phyloP scores from a whole-genome alignment of 345 rosid species.

The Citrus glauca region DNA sequence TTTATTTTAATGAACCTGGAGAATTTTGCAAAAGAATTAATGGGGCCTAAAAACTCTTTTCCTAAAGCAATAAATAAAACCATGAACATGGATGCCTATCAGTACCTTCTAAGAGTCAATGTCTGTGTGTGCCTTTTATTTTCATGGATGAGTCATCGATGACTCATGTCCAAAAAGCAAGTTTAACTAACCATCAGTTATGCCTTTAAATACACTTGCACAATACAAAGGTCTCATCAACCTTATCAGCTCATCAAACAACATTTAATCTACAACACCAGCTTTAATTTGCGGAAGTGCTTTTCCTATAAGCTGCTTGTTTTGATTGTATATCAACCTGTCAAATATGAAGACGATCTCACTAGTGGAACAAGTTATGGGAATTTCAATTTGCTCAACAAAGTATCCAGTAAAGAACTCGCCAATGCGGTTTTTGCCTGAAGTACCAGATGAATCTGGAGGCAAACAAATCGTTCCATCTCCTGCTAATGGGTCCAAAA shows the following conservation, averaged over 20 bases:
- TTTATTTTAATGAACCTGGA: not conserved
- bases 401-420: constrained; percentile 27
- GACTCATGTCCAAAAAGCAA: not conserved
- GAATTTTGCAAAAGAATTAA: not conserved
- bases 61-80: not conserved
- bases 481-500: constrained; percentile 28
- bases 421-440: constrained; percentile 28
- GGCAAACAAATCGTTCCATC: constrained; percentile 31
- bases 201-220: not conserved
- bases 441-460: constrained; percentile 11
- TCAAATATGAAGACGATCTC: constrained; percentile 27
- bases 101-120: not conserved
- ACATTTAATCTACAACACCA: not conserved
- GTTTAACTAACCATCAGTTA: constrained; percentile 2
- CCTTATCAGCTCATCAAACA: not conserved
- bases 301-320: not conserved
- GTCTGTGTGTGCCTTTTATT: not conserved
- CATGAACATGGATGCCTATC: not conserved
- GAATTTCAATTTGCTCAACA: constrained; percentile 26
- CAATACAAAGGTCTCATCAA: not conserved
- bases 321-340: not conserved
- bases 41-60: not conserved
- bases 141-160: not conserved
- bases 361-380: constrained; percentile 21
- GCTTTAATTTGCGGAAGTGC: not conserved